A percentile compares a stretch with the other conserved stretches of the same genome.
phyloP scores from a whole-genome alignment of 2,329 filamentous ascomycete species.

The Aureobasidium zeae region DNA sequence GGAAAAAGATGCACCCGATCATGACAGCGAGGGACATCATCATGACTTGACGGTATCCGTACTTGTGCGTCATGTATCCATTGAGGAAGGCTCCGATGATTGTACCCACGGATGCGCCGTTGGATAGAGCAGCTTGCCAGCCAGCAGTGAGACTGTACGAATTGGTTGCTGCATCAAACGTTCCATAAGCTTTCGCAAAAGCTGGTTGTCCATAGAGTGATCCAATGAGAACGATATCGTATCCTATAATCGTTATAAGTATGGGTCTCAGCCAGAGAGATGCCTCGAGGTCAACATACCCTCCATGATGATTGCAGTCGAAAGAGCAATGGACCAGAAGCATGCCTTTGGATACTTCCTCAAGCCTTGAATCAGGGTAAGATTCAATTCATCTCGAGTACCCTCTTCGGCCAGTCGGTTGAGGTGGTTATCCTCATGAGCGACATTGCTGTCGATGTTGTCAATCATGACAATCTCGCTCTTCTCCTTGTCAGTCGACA shows the following conservation, averaged over 20 bases:
- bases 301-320: constrained; percentile 51
- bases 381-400: constrained; percentile 5
- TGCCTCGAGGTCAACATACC: too few relatives aligned
- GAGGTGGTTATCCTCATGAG: too few relatives aligned
- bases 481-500: too few relatives aligned
- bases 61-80: constrained; percentile 4
- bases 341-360: constrained; percentile 37
- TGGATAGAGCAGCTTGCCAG: constrained; percentile 32
- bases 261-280: too few relatives aligned
- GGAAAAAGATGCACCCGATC: constrained; percentile 46
- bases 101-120: neutral
- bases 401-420: constrained; percentile 11
- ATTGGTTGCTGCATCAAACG: constrained; percentile 35
- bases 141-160: constrained; percentile 30
- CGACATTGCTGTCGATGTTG: too few relatives aligned
- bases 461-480: too few relatives aligned
- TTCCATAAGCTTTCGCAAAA: constrained; percentile 50
- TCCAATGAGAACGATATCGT: constrained; percentile 55
- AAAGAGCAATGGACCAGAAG: constrained; percentile 52
- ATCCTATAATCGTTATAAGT: too few relatives aligned
- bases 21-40: neutral
- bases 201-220: constrained; percentile 52
- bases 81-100: constrained; percentile 12
- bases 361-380: constrained; percentile 21
- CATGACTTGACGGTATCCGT: constrained; percentile 12